Evolutionary conservation across 768 basidiomycete species (phyloP).

Genomic region (Lactarius trivialis): DNA sequence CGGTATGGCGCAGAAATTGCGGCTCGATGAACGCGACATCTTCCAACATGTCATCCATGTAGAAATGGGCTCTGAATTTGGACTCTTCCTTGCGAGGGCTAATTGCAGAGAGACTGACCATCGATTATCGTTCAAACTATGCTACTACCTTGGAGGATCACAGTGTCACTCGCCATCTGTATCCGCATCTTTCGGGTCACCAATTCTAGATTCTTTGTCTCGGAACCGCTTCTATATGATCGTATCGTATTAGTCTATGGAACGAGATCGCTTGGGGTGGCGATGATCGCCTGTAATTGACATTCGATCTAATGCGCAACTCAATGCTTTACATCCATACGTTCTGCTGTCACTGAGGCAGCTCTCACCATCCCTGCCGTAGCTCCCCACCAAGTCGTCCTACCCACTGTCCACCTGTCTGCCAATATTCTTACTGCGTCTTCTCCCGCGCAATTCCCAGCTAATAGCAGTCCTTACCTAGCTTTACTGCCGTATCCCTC

Average conservation of each 20-base stretch:
- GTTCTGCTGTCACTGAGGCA: neutral
- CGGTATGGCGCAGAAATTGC: no score
- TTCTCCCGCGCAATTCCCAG: neutral
- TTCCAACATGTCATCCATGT: neutral
- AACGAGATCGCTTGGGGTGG: neutral
- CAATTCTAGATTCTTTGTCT: neutral
- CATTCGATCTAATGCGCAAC: neutral
- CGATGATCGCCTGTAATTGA: neutral
- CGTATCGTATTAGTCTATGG: neutral
- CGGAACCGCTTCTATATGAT: neutral
- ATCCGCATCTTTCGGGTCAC: neutral
- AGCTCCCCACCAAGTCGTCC: neutral
- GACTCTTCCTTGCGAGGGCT: neutral
- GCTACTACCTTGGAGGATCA: neutral
- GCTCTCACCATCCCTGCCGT: neutral
- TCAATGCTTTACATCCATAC: no score
- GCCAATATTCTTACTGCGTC: neutral
- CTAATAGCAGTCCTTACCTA: neutral
- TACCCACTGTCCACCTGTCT: neutral
- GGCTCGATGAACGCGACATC: neutral
- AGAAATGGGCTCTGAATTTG: neutral
- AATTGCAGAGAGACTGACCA: no score
- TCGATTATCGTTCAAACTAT: no score
- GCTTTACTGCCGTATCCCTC: neutral
- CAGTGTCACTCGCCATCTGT: neutral